These are phyloP conservation scores for Plasmopara viticola DNA, from an alignment of 352 stramenopile species.

Conservation along the genomic window DNA sequence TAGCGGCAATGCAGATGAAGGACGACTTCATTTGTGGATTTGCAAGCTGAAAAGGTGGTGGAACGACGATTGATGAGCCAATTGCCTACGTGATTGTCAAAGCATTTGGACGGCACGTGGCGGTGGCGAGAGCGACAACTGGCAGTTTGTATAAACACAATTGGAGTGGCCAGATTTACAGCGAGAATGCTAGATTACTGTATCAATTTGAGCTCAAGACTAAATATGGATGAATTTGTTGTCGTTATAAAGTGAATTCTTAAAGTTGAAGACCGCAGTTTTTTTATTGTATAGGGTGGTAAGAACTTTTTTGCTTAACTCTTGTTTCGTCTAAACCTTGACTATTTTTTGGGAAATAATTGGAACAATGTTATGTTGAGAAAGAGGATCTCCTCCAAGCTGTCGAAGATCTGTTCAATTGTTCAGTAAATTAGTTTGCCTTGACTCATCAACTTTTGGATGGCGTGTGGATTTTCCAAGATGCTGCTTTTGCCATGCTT, in stretches of 20 bases:
- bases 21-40: slow-evolving; percentile 13
- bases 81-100: slow-evolving; percentile 4
- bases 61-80: slow-evolving; percentile 4
- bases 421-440: slow-evolving; percentile 2
- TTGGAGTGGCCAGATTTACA: no score
- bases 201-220: background rate
- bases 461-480: slow-evolving; percentile 14
- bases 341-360: slow-evolving; percentile 10
- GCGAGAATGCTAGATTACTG: background rate
- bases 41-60: slow-evolving; percentile 10
- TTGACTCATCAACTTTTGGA: slow-evolving; percentile 13
- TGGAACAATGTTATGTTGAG: slow-evolving; percentile 7
- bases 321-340: slow-evolving; percentile 1
- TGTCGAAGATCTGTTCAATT: background rate
- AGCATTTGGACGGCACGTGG: no score
- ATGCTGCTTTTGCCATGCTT: slow-evolving; percentile 22
- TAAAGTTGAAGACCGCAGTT: slow-evolving; percentile 17
- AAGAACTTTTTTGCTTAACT: background rate
- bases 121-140: background rate
- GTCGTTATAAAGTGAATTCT: slow-evolving; percentile 21
- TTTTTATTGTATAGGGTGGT: slow-evolving; percentile 2
- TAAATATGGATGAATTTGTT: background rate
- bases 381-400: background rate
- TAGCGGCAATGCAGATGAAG: background rate
- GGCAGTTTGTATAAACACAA: slow-evolving; percentile 4